A percentile compares a stretch with the other conserved stretches of the same genome.
These are phyloP conservation scores for Zangia roseola DNA, from an alignment of 768 basidiomycete species.

Conservation along the genomic window DNA sequence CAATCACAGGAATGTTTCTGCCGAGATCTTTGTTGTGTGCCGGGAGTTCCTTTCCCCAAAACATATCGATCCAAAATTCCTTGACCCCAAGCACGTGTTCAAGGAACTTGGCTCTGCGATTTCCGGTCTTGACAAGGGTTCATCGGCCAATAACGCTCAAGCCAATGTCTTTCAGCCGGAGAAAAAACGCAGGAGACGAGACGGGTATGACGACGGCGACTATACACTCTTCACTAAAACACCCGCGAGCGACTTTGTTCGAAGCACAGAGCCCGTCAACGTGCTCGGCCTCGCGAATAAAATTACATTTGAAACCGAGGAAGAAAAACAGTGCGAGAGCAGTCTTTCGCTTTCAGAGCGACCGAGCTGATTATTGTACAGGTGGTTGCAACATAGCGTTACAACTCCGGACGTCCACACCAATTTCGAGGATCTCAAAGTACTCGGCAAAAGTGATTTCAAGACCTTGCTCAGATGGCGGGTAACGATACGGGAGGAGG, in stretches of 20 bases:
- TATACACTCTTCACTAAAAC: constrained; percentile 83
- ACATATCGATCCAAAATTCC: constrained; percentile 95
- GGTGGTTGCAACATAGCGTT: constrained; percentile 70
- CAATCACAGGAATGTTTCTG: constrained; percentile 84
- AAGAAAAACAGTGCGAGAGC: constrained; percentile 72
- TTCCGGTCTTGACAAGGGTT: constrained; percentile 48
- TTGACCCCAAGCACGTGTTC: constrained; percentile 97
- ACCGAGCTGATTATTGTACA: constrained; percentile 27
- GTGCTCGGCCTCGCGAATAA: constrained; percentile 77
- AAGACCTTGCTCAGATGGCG: constrained; percentile 93
- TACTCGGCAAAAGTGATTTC: constrained; percentile 97
- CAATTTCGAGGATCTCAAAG: constrained; percentile 92
- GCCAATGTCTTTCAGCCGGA: constrained; percentile 97
- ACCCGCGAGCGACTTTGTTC: constrained; percentile 70
- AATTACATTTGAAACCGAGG: constrained; percentile 74
- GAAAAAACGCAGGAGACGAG: constrained; percentile 89
- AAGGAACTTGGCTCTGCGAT: constrained; percentile 70
- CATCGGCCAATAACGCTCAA: constrained; percentile 64
- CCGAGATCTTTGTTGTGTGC: constrained; percentile 99
- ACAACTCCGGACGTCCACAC: constrained; percentile 78
- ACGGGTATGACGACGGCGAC: constrained; percentile 94
- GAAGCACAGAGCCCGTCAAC: constrained; percentile 67
- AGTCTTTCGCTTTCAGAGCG: not conserved
- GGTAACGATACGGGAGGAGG: constrained; percentile 82
- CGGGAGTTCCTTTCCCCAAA: constrained; percentile 93